Percentiles rank a stretch among this genome's conserved stretches.
phyloP scores from a whole-genome alignment of 2,329 filamentous ascomycete species.

The Colletotrichum sidae region DNA sequence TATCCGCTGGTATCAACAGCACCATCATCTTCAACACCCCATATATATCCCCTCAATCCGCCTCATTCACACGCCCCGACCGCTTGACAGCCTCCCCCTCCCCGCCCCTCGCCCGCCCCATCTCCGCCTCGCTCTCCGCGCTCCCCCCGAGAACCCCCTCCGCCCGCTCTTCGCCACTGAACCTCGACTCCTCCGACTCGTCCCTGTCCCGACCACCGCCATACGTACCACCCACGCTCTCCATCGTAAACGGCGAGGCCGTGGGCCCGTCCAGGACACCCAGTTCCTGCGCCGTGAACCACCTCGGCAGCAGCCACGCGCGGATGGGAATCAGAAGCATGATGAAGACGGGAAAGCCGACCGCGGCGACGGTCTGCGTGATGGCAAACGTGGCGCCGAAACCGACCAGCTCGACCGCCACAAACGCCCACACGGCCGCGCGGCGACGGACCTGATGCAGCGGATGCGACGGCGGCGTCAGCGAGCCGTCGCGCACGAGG shows the following conservation, averaged over 20 bases:
- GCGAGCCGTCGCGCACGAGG: conserved; percentile 70
- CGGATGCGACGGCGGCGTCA: conserved; percentile 71
- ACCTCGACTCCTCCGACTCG: conserved; percentile 28
- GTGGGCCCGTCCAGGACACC: conserved; percentile 77
- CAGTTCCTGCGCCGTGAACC: conserved; percentile 72
- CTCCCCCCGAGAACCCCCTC: neutral
- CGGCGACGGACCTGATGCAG: conserved; percentile 71
- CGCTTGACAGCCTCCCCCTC: too few species aligned
- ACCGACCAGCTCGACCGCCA: conserved; percentile 73
- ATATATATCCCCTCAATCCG: too few species aligned
- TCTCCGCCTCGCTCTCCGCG: too few species aligned
- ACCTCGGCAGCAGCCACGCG: conserved; percentile 70
- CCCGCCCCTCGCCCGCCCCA: too few species aligned
- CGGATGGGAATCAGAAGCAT: conserved; percentile 75
- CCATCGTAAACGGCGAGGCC: conserved; percentile 80
- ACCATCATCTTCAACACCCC: too few species aligned
- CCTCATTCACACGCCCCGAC: too few species aligned
- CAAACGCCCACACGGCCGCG: conserved; percentile 76
- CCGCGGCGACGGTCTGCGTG: conserved; percentile 84
- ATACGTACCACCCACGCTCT: conserved; percentile 76
- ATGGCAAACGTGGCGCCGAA: conserved; percentile 86
- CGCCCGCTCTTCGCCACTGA: conserved; percentile 36
- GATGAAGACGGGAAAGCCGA: conserved; percentile 83
- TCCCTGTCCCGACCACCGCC: conserved; percentile 50
- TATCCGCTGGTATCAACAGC: too few species aligned